Conservation (phyloP, 805 yeast species). For the Millerozyma miso region DNA sequence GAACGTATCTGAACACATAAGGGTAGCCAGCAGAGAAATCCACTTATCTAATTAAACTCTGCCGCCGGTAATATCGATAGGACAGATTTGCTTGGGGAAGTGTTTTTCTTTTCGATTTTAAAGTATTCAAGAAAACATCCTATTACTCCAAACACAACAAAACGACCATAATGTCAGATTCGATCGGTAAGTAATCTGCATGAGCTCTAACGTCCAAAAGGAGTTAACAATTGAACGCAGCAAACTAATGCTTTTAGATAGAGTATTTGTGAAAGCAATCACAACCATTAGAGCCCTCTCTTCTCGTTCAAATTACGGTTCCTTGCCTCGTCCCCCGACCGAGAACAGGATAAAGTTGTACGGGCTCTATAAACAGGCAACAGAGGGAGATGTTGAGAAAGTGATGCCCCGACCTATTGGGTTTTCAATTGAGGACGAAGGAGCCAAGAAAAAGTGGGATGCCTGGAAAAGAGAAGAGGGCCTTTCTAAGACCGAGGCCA, state of each 20-base stretch:
- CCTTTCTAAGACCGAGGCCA: conserved; percentile 63
- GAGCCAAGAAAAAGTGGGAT: conserved; percentile 73
- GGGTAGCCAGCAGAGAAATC: too few relatives aligned
- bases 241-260: conserved; percentile 38
- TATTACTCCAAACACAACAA: too few relatives aligned
- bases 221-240: not conserved
- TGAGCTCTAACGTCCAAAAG: too few relatives aligned
- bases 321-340: conserved; percentile 74
- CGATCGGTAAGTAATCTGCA: conserved; percentile 44
- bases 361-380: conserved; percentile 85
- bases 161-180: conserved; percentile 57
- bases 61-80: too few relatives aligned
- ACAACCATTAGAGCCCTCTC: conserved; percentile 73
- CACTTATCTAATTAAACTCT: too few relatives aligned
- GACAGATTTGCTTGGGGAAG: too few relatives aligned
- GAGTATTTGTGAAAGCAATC: conserved; percentile 79
- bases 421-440: conserved; percentile 54
- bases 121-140: too few relatives aligned
- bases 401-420: conserved; percentile 67
- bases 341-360: conserved; percentile 64
- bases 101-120: too few relatives aligned
- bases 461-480: conserved; percentile 83
- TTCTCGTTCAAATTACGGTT: conserved; percentile 54
- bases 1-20: too few relatives aligned
- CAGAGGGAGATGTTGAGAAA: conserved; percentile 77